These are phyloP conservation scores for Fusarium brevicatenulatum DNA, from an alignment of 2,329 filamentous ascomycete species.

Conservation along the genomic window DNA sequence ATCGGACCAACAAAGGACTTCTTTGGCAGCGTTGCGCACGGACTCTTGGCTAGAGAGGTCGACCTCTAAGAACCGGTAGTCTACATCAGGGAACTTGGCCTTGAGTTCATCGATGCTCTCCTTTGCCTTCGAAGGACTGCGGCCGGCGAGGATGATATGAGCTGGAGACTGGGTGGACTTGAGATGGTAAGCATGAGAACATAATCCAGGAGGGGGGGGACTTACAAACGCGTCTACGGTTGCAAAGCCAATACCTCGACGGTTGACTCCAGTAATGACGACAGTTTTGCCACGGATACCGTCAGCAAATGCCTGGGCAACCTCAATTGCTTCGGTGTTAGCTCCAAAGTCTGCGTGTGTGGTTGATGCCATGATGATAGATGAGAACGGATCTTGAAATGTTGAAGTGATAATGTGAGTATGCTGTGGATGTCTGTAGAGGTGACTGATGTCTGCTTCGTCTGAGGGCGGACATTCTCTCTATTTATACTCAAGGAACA, in stretches of 20 bases:
- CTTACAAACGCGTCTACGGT: slow-evolving; percentile 1
- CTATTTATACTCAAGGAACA: neutral
- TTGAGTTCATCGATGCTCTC: neutral
- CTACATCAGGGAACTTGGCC: neutral
- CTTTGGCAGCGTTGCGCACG: fast-evolving
- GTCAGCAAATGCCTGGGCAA: neutral
- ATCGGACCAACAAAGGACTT: neutral
- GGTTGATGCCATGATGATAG: slow-evolving; percentile 2
- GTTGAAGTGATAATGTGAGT: neutral
- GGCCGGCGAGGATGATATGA: neutral
- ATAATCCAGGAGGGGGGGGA: fast-evolving
- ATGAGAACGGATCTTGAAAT: fast-evolving
- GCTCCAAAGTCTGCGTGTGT: neutral
- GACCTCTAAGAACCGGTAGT: neutral
- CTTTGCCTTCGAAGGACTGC: neutral
- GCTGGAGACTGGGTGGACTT: neutral
- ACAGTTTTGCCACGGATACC: neutral
- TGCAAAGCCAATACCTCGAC: neutral
- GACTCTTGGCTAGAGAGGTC: neutral
- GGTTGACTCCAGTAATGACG: slow-evolving; percentile 5
- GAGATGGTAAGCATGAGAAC: fast-evolving
- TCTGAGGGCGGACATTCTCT: neutral
- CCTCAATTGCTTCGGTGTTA: neutral
- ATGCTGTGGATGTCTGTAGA: neutral
- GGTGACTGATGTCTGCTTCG: neutral